These are phyloP conservation scores for Linanthus parryae DNA, from an alignment of 148 eudicot species.

Conservation along the genomic window DNA sequence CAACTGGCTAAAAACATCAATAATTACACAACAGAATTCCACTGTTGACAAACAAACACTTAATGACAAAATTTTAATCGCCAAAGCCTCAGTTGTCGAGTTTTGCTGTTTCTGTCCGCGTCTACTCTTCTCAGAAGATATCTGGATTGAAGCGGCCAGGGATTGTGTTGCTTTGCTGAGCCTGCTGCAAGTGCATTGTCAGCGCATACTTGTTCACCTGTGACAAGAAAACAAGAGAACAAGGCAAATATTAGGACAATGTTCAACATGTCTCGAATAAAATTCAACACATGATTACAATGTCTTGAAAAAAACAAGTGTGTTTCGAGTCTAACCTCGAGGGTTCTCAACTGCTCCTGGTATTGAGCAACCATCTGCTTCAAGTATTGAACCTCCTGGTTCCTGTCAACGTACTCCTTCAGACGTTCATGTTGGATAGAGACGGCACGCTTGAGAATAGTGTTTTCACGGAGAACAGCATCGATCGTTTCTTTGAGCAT, in stretches of 20 bases:
- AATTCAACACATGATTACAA: too few species aligned
- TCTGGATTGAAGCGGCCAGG: constrained; percentile 9
- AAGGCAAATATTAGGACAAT: neutral
- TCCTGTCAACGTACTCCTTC: constrained; percentile 62
- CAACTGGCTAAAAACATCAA: too few species aligned
- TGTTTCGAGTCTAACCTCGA: too few species aligned
- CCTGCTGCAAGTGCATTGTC: constrained; percentile 9
- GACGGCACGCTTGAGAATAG: constrained; percentile 76
- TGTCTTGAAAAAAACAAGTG: neutral
- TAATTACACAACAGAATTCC: too few species aligned
- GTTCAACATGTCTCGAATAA: too few species aligned
- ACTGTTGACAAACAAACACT: too few species aligned
- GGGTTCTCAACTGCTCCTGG: constrained; percentile 77
- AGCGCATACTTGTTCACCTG: constrained; percentile 5
- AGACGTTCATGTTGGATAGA: constrained; percentile 78
- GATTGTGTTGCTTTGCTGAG: constrained; percentile 2
- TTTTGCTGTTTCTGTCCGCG: too few species aligned
- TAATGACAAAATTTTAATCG: too few species aligned
- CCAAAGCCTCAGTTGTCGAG: too few species aligned
- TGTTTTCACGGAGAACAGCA: constrained; percentile 53
- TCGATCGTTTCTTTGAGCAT: constrained; percentile 77
- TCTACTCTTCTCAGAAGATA: constrained; percentile 6
- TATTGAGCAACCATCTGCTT: constrained; percentile 71
- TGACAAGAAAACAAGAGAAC: neutral
- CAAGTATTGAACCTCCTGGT: constrained; percentile 58